These are phyloP conservation scores for Talaromyces islandicus DNA, from an alignment of 2,329 filamentous ascomycete genomes.

Conservation along the genomic window DNA sequence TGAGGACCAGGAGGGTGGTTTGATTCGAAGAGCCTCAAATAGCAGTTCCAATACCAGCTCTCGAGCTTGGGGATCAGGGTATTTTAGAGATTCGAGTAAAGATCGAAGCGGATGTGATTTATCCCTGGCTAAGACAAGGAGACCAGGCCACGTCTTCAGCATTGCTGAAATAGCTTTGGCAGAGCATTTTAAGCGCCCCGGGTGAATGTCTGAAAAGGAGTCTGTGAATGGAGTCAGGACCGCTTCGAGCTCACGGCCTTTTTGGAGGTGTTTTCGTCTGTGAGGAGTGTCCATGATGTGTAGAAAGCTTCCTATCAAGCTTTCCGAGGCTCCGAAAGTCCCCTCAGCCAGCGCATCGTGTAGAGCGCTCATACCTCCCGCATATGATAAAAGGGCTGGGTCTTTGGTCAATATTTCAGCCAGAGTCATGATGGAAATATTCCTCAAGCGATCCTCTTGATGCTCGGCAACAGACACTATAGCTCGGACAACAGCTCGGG, in stretches of 20 bases:
- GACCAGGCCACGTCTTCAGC: slow-evolving; percentile 86
- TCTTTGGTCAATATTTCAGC: slow-evolving; percentile 87
- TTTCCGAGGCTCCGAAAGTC: slow-evolving; percentile 86
- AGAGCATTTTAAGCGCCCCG: slow-evolving; percentile 72
- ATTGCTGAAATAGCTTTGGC: slow-evolving; percentile 88
- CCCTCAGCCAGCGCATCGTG: slow-evolving; percentile 90
- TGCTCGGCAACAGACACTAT: slow-evolving; percentile 88
- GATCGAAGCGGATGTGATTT: slow-evolving; percentile 79
- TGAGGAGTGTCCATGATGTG: slow-evolving; percentile 82
- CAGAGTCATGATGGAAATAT: slow-evolving; percentile 87
- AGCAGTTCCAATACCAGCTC: slow-evolving; percentile 85
- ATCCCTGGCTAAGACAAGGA: slow-evolving; percentile 83
- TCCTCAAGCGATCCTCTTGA: slow-evolving; percentile 73
- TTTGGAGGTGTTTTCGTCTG: slow-evolving; percentile 73
- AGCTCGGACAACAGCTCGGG: slow-evolving; percentile 77
- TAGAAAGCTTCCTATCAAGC: slow-evolving; percentile 77
- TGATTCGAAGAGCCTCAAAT: slow-evolving; percentile 80
- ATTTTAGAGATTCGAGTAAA: slow-evolving; percentile 61
- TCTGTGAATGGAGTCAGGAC: slow-evolving; percentile 93
- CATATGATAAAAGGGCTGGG: slow-evolving; percentile 70
- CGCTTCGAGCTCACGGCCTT: slow-evolving; percentile 82
- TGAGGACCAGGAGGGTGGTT: slow-evolving; percentile 88
- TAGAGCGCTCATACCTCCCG: slow-evolving; percentile 78
- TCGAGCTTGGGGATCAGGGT: slow-evolving; percentile 50
- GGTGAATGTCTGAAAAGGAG: slow-evolving; percentile 53